Evolutionary conservation across 1,284 basidiomycete genomes (phyloP).

Genomic region (Boletus sp.): DNA sequence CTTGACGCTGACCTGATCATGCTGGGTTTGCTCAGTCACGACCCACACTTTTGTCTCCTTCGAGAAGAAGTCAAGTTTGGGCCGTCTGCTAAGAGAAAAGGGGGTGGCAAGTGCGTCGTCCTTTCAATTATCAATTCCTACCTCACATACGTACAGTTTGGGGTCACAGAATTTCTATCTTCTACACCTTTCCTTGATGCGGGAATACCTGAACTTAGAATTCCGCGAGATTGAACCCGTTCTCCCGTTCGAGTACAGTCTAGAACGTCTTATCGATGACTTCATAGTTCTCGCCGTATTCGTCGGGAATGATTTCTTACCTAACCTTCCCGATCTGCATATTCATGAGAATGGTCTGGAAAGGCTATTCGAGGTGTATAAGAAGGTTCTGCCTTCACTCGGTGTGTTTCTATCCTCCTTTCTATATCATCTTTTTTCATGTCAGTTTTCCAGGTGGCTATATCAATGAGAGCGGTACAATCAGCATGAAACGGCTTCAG

Average conservation of each 20-base stretch:
- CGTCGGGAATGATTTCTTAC: constrained; percentile 96
- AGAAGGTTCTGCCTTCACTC: constrained; percentile 80
- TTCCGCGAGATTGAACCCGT: constrained; percentile 67
- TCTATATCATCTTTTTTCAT: background rate
- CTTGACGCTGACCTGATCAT: constrained; percentile 98
- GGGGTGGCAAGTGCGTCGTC: constrained; percentile 55
- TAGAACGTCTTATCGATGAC: constrained; percentile 96
- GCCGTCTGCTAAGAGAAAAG: constrained; percentile 70
- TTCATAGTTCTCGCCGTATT: constrained; percentile 96
- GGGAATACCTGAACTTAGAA: constrained; percentile 96
- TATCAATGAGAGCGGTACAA: constrained; percentile 85
- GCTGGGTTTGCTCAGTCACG: constrained; percentile 94
- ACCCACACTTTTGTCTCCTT: constrained; percentile 97
- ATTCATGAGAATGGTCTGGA: constrained; percentile 97
- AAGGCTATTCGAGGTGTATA: constrained; percentile 91
- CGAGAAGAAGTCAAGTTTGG: constrained; percentile 99
- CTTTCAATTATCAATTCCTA: background rate
- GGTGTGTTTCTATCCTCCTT: constrained; percentile 44
- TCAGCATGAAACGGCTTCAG: constrained; percentile 81
- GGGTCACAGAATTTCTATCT: constrained; percentile 93
- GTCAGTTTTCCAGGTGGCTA: constrained; percentile 68
- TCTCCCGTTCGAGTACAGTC: constrained; percentile 69
- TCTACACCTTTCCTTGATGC: constrained; percentile 89
- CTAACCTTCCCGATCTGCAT: constrained; percentile 93
- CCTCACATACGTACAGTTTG: constrained; percentile 45